Evolutionary conservation across 2,329 filamentous ascomycete species (phyloP).

Genomic region (Uncinocarpus reesii): DNA sequence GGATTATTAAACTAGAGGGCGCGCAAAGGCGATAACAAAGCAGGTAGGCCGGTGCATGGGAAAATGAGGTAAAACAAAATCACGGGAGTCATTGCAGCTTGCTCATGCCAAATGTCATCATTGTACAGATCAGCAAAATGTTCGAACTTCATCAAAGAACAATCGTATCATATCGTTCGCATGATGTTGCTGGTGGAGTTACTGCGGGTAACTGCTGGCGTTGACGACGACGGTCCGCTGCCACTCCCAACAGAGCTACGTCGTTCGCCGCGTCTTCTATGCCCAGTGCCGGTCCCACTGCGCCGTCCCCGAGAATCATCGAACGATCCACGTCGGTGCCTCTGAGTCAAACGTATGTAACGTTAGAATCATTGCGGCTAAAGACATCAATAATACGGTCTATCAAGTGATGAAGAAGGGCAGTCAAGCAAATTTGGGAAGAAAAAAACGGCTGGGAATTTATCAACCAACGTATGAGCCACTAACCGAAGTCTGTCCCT

Average conservation of each 20-base stretch:
- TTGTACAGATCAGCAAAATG: slow-evolving; percentile 12
- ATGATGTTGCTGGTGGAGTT: slow-evolving; percentile 28
- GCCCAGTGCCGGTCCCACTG: slow-evolving; percentile 31
- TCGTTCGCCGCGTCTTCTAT: slow-evolving; percentile 31
- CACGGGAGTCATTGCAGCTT: slow-evolving; percentile 11
- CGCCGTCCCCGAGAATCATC: slow-evolving; percentile 33
- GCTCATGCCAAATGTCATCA: slow-evolving; percentile 12
- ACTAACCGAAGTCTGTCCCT: slow-evolving; percentile 39
- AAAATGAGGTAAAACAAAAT: slow-evolving; percentile 13
- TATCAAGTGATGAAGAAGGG: slow-evolving; percentile 36
- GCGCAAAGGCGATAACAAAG: slow-evolving; percentile 21
- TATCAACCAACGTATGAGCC: slow-evolving; percentile 24
- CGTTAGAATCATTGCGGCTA: slow-evolving; percentile 41
- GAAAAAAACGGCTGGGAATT: slow-evolving; percentile 17
- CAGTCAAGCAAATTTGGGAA: slow-evolving; percentile 18
- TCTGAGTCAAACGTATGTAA: slow-evolving; percentile 38
- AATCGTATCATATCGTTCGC: slow-evolving; percentile 11
- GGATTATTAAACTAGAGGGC: slow-evolving; percentile 9
- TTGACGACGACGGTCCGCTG: slow-evolving; percentile 22
- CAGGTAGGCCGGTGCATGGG: slow-evolving; percentile 19
- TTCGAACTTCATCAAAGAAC: slow-evolving; percentile 9
- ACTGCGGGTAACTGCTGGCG: slow-evolving; percentile 33
- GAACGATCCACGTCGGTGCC: slow-evolving; percentile 36
- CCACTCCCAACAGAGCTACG: slow-evolving; percentile 31
- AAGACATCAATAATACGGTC: slow-evolving; percentile 23